phyloP scores from a whole-genome alignment of 352 stramenopile species.

The Phytophthora cryptogea region DNA sequence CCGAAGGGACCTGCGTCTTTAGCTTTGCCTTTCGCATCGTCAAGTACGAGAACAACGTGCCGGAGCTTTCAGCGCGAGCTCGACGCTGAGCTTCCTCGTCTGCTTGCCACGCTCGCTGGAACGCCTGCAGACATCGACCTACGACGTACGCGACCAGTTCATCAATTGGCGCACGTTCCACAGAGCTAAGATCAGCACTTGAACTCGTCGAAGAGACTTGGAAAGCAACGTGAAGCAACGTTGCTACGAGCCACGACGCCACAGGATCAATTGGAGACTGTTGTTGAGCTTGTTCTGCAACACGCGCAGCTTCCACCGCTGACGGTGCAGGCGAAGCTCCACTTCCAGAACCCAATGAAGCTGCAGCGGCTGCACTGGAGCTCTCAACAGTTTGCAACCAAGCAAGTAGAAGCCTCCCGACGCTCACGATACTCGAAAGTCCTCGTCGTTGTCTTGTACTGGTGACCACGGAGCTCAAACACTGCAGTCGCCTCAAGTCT shows the following conservation, averaged over 20 bases:
- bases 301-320: constrained; percentile 16
- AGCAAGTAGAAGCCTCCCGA: constrained; percentile 33
- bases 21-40: constrained; percentile 30
- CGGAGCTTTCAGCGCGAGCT: constrained; percentile 28
- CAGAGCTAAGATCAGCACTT: constrained; percentile 16
- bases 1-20: constrained; percentile 7
- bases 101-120: constrained; percentile 55
- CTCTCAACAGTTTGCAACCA: constrained; percentile 50
- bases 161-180: constrained; percentile 15
- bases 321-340: constrained; percentile 9
- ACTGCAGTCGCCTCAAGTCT: constrained; percentile 38
- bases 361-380: constrained; percentile 26
- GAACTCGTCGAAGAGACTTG: constrained; percentile 5
- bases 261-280: constrained; percentile 26
- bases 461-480: constrained; percentile 29
- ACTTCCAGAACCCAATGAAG: constrained; percentile 3
- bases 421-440: constrained; percentile 11
- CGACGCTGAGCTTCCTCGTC: constrained; percentile 44
- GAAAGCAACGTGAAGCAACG: constrained; percentile 42
- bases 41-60: constrained; percentile 59
- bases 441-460: constrained; percentile 14
- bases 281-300: constrained; percentile 18
- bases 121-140: constrained; percentile 27
- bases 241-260: constrained; percentile 54
- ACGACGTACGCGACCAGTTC: constrained; percentile 16